Evolutionary conservation across 345 rosid species (phyloP), one percentile per base, ranked within the genome.

Genomic region (Moricandia moricandioides): DNA sequence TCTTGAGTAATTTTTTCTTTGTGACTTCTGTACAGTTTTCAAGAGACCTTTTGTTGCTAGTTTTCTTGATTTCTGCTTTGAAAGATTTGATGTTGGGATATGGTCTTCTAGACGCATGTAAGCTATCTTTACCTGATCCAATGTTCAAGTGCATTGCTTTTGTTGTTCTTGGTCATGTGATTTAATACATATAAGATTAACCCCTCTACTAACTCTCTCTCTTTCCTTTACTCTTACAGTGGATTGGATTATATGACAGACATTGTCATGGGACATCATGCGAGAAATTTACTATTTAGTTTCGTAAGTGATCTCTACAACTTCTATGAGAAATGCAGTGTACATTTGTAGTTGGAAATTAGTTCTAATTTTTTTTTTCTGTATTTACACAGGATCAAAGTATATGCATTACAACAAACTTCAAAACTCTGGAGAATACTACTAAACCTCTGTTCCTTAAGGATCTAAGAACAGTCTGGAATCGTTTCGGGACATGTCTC

Each of bases 71-170:
- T 89, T 92, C 72, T 95, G 94, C 92, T 88, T 92, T 81, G 82
- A 86, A 80, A 92, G 82, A 69, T 92, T 92, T 81, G 81, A 84
- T 70, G 93, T 92, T 45, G 97, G 84, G 69, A 74, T 95, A 78
- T 95, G 99, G 96, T 90, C 99, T 16, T 95, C 97, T 31, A 88
- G 97, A 81, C 65, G 65, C 47, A 66, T 74, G 97, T 92, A 88
- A 63, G 77, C 56, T n/a, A 73, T 67, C 75, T 64, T 57, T 40
- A 65, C 58, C 29, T 69, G 31, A 26, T 39, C 65, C 8, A 33
- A 7, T 18, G 69, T 66, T 61, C 67, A 16, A 30, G 31, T 66
- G 62, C 65, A 13, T 61, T 74, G 35, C 35, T 13, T 5, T 39
- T 29, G 5, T 29, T 59, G 21, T 60, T 17, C 33, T 21, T 37